Conservation (phyloP, 176 grass and related monocot genomes). For the Carex parvula region DNA sequence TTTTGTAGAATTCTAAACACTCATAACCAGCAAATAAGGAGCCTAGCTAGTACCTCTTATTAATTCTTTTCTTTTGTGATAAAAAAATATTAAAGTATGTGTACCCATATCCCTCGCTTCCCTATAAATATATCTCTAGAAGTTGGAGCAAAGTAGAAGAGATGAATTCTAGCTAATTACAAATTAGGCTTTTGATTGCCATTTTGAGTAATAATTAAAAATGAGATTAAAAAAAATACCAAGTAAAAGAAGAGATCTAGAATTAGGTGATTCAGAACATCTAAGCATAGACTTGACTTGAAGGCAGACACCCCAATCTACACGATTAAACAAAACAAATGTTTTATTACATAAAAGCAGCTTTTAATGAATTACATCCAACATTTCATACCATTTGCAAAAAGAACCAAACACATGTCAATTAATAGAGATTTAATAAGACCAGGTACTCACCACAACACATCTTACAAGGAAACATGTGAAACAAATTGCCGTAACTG, state of each 20-base stretch:
- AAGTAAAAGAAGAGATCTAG: conserved; percentile 37
- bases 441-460: conserved; percentile 61
- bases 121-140: neutral
- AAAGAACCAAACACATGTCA: neutral
- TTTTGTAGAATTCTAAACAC: neutral
- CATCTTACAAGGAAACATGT: conserved; percentile 88
- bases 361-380: neutral
- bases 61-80: neutral
- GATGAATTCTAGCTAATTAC: neutral
- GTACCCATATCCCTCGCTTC: too few relatives aligned
- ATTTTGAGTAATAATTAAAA: neutral
- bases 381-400: neutral
- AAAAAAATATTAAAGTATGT: neutral
- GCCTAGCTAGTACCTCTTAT: neutral
- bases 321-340: neutral
- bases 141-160: neutral
- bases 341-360: neutral
- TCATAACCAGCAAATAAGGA: too few relatives aligned
- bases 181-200: neutral
- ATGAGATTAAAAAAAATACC: conserved; percentile 13
- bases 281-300: conserved; percentile 26
- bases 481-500: conserved; percentile 74
- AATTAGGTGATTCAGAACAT: conserved; percentile 35
- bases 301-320: conserved; percentile 39
- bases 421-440: neutral